Evolutionary conservation across 352 stramenopile species (phyloP), one percentile per base, ranked within the genome.

Genomic region (Phytophthora kernoviae): DNA sequence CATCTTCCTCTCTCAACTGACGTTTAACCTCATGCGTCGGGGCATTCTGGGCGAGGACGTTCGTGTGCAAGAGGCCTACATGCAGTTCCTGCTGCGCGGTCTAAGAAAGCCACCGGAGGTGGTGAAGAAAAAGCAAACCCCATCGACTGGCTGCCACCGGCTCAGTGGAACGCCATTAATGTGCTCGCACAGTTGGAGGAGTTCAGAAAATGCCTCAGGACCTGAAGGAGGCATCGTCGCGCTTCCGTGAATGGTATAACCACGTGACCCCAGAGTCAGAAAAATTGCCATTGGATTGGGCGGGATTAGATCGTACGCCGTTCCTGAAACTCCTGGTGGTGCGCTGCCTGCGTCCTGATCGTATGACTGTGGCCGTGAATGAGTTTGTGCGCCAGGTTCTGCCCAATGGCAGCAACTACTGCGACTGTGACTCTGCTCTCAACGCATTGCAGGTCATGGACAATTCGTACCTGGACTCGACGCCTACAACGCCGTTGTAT

Each of bases 211-310:
- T 99, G 75, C 93, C 90, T 22, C 88, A 93, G 49, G 96, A 99
- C 67, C 68, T 99, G 8, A 92, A 98, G 33, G 97, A 99, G 76
- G 96, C 96, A 22, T 90, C 94, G 8, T 91, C 84, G 12, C 87
- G 97, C 32, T 99, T 99, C 82, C 81, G 91, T n/a, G 96, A 99
- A 73, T 99, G 97, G 97, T 99, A 98, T 81, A 98, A 98, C 77
- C 81, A 96, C 65, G 90, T 96, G 58, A 96, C 92, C 0, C 97
- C 97, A 7, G 97, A 99, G 70, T 93, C 77, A 0, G 96, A 99
- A 68, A 99, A 99, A 77, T 73, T 99, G 21, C 97, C 97, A 2
- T 79, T 99, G 14, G 96, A 99, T 70, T 99, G 96, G 96, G 91
- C 96, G 17, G 86, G 81, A 22, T 76, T 99, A n/a, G 96, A 99